phyloP scores from a whole-genome alignment of 23 red algal genomes.

The Gracilaria gracilis region DNA sequence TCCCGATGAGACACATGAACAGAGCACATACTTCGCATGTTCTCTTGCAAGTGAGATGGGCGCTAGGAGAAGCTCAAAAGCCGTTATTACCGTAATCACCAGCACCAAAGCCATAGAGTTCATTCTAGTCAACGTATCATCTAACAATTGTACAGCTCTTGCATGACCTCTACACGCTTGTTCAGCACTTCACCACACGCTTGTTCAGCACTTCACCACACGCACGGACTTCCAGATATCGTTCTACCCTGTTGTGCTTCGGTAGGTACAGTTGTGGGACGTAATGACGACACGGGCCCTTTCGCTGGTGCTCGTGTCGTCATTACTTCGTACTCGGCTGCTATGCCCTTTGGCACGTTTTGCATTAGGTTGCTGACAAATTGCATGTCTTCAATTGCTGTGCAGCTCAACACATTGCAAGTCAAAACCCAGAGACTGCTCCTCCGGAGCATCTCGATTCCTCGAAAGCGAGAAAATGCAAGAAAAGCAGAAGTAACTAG shows the following conservation, averaged over 20 bases:
- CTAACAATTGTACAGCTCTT: conserved; percentile 85
- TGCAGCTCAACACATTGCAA: too few species aligned
- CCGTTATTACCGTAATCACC: conserved; percentile 82
- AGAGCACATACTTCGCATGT: conserved; percentile 10
- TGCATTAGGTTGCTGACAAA: too few species aligned
- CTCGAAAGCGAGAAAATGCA: too few species aligned
- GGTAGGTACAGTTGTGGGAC: conserved; percentile 76
- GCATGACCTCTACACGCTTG: conserved; percentile 88
- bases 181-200: conserved; percentile 82
- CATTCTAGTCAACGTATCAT: conserved; percentile 69
- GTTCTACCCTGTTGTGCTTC: conserved; percentile 66
- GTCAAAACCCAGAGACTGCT: too few species aligned
- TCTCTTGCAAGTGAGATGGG: conserved; percentile 46
- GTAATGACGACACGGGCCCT: too few species aligned
- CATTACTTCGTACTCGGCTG: too few species aligned
- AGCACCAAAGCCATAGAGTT: conserved; percentile 82
- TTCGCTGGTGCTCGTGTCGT: too few species aligned
- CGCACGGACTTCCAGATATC: conserved; percentile 85
- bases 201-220: too few species aligned
- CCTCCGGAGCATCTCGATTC: too few species aligned
- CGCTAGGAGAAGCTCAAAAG: conserved; percentile 88
- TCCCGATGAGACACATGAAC: neutral
- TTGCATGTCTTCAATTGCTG: too few species aligned
- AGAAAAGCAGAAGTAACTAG: too few species aligned
- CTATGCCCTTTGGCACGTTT: too few species aligned